Evolutionary conservation across 148 eudicot species (phyloP).

Genomic region (Rheum nobile): DNA sequence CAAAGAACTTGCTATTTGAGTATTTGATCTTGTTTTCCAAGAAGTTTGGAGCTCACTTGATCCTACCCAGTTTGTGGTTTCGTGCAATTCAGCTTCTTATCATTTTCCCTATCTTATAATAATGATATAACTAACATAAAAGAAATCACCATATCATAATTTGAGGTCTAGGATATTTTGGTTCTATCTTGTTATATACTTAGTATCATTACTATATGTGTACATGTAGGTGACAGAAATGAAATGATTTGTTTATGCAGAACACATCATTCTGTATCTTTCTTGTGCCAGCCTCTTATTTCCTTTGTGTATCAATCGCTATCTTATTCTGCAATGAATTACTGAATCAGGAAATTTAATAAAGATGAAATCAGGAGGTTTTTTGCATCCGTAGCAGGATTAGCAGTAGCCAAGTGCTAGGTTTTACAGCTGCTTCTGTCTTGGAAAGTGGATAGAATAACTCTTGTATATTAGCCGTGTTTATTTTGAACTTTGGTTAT

Average conservation of each 20-base stretch:
- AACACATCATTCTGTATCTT: too few species aligned
- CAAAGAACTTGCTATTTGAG: not conserved
- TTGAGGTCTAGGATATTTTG: not conserved
- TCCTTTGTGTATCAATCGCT: too few species aligned
- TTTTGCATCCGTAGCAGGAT: not conserved
- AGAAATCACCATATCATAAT: not conserved
- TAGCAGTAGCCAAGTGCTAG: not conserved
- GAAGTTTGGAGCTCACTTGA: not conserved
- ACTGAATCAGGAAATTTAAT: not conserved
- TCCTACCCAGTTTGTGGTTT: not conserved
- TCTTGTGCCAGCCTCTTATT: too few species aligned
- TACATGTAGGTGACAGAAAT: not conserved
- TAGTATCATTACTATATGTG: not conserved
- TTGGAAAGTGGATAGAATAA: too few species aligned
- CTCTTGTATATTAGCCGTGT: not conserved
- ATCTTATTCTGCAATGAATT: too few species aligned
- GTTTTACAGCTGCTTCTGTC: not conserved
- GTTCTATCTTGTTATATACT: not conserved
- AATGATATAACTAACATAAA: not conserved
- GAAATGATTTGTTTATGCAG: too few species aligned
- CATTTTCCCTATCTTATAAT: too few species aligned
- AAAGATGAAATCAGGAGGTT: not conserved
- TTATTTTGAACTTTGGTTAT: not conserved
- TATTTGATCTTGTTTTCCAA: not conserved
- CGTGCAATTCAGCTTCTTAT: not conserved